phyloP scores from a whole-genome alignment of 176 grass and related monocot species.

The Typha latifolia region DNA sequence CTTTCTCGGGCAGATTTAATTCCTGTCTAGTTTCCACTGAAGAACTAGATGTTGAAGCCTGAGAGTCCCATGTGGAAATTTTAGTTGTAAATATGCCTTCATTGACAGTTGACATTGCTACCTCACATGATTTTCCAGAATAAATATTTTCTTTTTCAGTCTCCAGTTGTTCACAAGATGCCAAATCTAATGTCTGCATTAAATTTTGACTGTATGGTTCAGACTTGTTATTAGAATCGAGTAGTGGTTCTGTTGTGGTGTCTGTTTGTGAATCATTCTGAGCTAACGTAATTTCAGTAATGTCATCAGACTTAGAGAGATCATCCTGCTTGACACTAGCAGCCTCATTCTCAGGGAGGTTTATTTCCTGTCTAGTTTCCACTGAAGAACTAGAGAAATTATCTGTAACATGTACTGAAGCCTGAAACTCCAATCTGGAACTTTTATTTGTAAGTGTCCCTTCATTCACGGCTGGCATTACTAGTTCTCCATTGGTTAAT shows the following conservation, averaged over 20 bases:
- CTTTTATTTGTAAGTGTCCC: neutral
- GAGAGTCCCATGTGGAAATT: too few relatives aligned
- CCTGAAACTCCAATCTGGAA: neutral
- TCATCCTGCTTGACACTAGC: neutral
- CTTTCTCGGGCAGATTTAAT: neutral
- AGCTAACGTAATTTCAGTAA: neutral
- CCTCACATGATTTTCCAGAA: neutral
- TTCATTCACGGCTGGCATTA: neutral
- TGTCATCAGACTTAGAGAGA: neutral
- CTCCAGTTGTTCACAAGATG: neutral
- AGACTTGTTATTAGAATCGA: neutral
- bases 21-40: neutral
- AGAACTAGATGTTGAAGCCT: neutral
- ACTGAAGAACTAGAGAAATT: conserved; percentile 14
- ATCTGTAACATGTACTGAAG: neutral
- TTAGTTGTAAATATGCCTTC: too few relatives aligned
- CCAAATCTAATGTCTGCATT: neutral
- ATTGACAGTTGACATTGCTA: too few relatives aligned
- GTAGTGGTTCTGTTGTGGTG: neutral
- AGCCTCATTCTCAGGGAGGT: neutral
- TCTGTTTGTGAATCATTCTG: neutral
- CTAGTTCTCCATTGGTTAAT: neutral
- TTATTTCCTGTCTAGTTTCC: neutral
- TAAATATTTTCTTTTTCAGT: neutral
- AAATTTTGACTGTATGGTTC: neutral